Conservation (phyloP, 257 asterid genomes). For the Nicotiana benthamiana region DNA sequence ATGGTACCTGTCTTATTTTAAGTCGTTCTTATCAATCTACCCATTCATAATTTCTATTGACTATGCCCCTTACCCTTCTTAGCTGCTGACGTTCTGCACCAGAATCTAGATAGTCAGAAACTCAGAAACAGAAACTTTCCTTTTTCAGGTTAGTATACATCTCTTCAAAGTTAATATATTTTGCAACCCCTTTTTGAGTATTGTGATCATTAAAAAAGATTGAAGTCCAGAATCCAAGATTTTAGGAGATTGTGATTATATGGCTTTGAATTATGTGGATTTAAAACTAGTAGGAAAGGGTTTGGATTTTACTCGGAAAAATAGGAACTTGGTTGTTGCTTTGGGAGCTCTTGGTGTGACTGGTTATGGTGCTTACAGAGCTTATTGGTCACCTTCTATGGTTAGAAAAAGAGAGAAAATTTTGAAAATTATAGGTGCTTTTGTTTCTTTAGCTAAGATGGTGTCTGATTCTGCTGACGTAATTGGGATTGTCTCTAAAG, state of each 20-base stretch:
- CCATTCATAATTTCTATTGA: not conserved
- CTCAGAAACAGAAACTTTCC: not conserved
- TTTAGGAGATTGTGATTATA: not conserved
- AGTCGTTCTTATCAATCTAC: conserved; percentile 1
- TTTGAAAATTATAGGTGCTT: conserved; percentile 29
- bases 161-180: not conserved
- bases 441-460: conserved; percentile 43
- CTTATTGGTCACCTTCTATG: conserved; percentile 45
- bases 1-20: not conserved
- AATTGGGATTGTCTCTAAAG: conserved; percentile 49
- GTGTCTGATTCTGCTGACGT: conserved; percentile 59
- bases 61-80: not conserved
- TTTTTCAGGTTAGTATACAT: not conserved
- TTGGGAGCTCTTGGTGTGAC: conserved; percentile 48
- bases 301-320: conserved; percentile 25
- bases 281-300: conserved; percentile 25
- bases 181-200: not conserved
- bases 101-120: not conserved
- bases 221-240: not conserved
- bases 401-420: conserved; percentile 42
- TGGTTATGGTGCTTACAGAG: conserved; percentile 42
- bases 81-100: not conserved
- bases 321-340: conserved; percentile 37
- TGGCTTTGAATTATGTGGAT: conserved; percentile 29
- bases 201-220: not conserved